Percentiles rank a stretch among this genome's conserved stretches.
Evolutionary conservation across 164 flowering plant genomes (phyloP).

Genomic region (Euptelea pleiosperma): DNA sequence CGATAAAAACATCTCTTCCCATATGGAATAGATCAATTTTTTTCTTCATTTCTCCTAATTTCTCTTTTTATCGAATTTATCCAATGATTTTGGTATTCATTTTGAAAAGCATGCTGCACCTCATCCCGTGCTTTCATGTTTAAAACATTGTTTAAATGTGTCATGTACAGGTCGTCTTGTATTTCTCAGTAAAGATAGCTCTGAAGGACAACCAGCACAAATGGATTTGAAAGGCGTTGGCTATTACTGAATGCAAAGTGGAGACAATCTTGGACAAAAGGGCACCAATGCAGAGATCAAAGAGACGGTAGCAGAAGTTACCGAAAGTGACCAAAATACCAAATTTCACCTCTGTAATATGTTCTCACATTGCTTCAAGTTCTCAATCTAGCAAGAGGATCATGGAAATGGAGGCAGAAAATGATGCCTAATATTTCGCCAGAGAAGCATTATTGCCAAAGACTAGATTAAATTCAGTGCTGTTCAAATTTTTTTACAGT

Average conservation of each 20-base stretch:
- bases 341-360: not conserved
- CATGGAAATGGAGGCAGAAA: not conserved
- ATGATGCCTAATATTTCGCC: not conserved
- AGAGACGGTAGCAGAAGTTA: not conserved
- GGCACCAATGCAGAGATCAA: not conserved
- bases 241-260: slow-evolving; percentile 39
- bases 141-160: not conserved
- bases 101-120: too few relatives aligned
- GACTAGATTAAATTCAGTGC: not conserved
- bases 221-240: slow-evolving; percentile 49
- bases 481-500: not conserved
- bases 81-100: too few relatives aligned
- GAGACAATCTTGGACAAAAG: not conserved
- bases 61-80: too few relatives aligned
- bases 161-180: slow-evolving; percentile 62
- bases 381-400: too few relatives aligned
- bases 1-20: too few relatives aligned
- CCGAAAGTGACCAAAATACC: not conserved
- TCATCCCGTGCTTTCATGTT: too few relatives aligned
- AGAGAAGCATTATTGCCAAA: not conserved
- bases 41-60: too few relatives aligned
- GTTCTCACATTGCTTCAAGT: not conserved
- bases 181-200: slow-evolving; percentile 49
- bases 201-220: slow-evolving; percentile 21
- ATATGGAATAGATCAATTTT: too few relatives aligned